Evolutionary conservation across 345 rosid genomes (phyloP).

Genomic region (Brassica napus): Da-Ae NC_063434.1:6260501-6261000

Average conservation of each 20-base stretch:
- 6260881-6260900: neutral
- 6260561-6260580: neutral
- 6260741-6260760: conserved; percentile 13
- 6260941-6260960: neutral
- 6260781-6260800: neutral
- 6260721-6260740: conserved; percentile 23
- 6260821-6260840: neutral
- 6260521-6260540: conserved; percentile 8
- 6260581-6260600: conserved; percentile 3
- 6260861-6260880: neutral
- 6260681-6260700: conserved; percentile 31
- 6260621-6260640: conserved; percentile 31
- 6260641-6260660: conserved; percentile 37
- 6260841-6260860: too few species aligned
- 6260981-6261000: too few species aligned
- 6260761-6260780: conserved; percentile 9
- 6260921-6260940: neutral
- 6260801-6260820: neutral
- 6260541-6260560: neutral
- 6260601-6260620: conserved; percentile 18
- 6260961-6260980: neutral
- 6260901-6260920: neutral
- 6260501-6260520: conserved; percentile 8
- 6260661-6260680: conserved; percentile 42
- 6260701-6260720: conserved; percentile 30